Conservation (phyloP, 441 rosid species). For the Arabidopsis lyrata region DNA sequence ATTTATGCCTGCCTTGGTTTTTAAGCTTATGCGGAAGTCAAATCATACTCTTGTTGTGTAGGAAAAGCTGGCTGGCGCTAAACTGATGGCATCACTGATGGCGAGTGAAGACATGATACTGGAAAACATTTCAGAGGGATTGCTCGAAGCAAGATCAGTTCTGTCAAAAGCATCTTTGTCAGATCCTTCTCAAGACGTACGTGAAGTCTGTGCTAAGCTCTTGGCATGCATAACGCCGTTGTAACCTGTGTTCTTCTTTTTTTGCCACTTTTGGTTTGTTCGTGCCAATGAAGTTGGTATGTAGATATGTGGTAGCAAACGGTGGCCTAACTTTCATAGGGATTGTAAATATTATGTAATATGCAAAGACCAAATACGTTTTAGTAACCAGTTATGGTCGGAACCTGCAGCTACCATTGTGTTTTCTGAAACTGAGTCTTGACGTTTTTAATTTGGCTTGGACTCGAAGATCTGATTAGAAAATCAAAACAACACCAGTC, state of each 20-base stretch:
- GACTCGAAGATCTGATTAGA: background rate
- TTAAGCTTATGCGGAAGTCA: slow-evolving; percentile 4
- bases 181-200: slow-evolving; percentile 68
- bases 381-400: background rate
- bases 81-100: slow-evolving; percentile 88
- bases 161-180: slow-evolving; percentile 58
- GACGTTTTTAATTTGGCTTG: background rate
- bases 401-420: background rate
- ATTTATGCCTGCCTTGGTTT: slow-evolving; percentile 5
- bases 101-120: slow-evolving; percentile 78
- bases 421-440: background rate
- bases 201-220: slow-evolving; percentile 65
- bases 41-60: slow-evolving; percentile 38
- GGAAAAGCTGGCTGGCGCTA: slow-evolving; percentile 90
- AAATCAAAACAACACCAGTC: background rate
- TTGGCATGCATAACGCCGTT: slow-evolving; percentile 63
- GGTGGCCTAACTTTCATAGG: background rate
- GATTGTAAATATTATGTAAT: background rate
- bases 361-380: background rate
- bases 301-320: slow-evolving; percentile 23
- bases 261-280: slow-evolving; percentile 3
- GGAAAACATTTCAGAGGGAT: slow-evolving; percentile 72
- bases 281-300: slow-evolving; percentile 16
- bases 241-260: slow-evolving; percentile 30
- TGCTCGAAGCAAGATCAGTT: slow-evolving; percentile 76